Evolutionary conservation across 1,284 basidiomycete genomes (phyloP).

Genomic region (Ganoderma resinaceum): DNA sequence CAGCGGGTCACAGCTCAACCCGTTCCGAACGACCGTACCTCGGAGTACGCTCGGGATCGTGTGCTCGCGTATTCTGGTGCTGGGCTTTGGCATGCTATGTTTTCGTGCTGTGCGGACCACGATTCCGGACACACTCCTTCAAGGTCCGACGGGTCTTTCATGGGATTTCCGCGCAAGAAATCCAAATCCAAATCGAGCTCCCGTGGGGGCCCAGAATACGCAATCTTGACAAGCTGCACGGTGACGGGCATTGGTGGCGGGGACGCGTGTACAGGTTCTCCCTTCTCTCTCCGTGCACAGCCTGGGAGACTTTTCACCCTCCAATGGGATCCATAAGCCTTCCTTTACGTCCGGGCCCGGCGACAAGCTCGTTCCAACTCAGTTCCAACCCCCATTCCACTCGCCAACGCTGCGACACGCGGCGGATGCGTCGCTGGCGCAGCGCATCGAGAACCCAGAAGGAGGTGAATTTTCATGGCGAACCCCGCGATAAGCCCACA

Average conservation of each 20-base stretch:
- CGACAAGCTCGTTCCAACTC: neutral
- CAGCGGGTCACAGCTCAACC: slow-evolving; percentile 10
- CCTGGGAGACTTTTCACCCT: slow-evolving; percentile 4
- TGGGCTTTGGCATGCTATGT: neutral
- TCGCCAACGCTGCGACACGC: slow-evolving; percentile 14
- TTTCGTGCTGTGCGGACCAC: slow-evolving; percentile 1
- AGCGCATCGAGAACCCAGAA: neutral
- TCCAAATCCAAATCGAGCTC: neutral
- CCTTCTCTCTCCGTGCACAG: neutral
- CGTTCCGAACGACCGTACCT: slow-evolving; percentile 27
- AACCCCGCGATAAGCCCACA: slow-evolving; percentile 30
- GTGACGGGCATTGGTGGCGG: neutral
- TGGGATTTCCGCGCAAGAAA: slow-evolving; percentile 2
- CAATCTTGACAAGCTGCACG: neutral
- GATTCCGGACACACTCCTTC: slow-evolving; percentile 1
- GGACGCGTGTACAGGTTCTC: neutral
- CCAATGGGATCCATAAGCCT: neutral
- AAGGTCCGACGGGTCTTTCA: slow-evolving; percentile 3
- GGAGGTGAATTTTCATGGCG: slow-evolving; percentile 8
- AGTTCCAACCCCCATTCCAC: slow-evolving; percentile 14
- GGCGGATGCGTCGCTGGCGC: slow-evolving; percentile 5
- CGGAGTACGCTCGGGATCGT: slow-evolving; percentile 25
- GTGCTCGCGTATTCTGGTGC: neutral
- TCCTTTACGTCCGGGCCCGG: slow-evolving; percentile 20
- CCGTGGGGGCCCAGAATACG: neutral